These are phyloP conservation scores for Rhizoclosmatium globosum DNA, from an alignment of 192 early-diverging fungal species.

Conservation along the genomic window DNA sequence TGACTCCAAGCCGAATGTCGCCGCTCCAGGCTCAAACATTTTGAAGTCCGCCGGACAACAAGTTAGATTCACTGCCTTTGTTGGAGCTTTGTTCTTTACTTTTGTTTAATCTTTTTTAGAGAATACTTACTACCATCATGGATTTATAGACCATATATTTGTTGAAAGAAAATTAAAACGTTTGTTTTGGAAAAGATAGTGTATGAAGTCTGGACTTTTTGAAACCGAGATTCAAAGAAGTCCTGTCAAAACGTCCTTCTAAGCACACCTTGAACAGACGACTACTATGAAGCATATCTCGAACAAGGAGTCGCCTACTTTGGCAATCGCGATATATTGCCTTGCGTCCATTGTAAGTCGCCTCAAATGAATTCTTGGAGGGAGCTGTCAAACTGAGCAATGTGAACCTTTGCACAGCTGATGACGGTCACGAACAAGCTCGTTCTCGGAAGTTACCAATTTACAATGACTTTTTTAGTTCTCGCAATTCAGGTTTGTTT, in stretches of 20 bases:
- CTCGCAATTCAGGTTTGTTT: constrained; percentile 56
- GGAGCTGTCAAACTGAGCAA: neutral
- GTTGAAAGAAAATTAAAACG: neutral
- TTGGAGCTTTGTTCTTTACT: no score
- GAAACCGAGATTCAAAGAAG: neutral
- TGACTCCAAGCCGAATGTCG: no score
- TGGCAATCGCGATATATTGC: constrained; percentile 89
- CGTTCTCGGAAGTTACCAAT: constrained; percentile 56
- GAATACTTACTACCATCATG: no score
- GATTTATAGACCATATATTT: no score
- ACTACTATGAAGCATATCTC: neutral
- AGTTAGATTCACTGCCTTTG: no score
- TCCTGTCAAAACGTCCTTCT: neutral
- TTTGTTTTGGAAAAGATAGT: neutral
- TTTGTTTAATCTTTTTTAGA: no score
- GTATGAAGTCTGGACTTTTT: neutral
- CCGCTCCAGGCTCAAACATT: no score
- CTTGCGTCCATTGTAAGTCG: constrained; percentile 75
- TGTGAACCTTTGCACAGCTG: constrained; percentile 16
- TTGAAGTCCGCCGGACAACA: no score
- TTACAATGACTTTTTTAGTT: constrained; percentile 61
- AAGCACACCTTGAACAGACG: neutral
- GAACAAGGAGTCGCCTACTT: constrained; percentile 39
- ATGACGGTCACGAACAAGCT: constrained; percentile 67
- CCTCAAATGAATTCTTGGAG: neutral